Conservation (phyloP, 176 grass and related monocot genomes). For the Paspalum vaginatum region DNA sequence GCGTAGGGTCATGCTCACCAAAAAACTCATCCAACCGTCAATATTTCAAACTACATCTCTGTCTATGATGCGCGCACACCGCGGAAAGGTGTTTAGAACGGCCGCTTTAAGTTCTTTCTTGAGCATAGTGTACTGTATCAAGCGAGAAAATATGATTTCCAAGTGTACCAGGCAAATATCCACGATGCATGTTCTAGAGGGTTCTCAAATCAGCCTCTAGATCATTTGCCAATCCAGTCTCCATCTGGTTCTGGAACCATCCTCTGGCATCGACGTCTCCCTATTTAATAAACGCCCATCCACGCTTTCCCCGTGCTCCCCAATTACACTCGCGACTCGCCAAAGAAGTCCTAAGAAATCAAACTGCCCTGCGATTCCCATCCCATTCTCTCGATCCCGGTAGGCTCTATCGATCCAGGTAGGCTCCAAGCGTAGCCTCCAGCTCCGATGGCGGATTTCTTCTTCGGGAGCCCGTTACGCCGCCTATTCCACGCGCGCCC, state of each 20-base stretch:
- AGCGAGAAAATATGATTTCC: too few relatives aligned
- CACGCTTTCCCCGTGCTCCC: not conserved
- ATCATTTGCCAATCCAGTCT: not conserved
- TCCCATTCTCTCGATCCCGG: not conserved
- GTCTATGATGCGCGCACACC: too few relatives aligned
- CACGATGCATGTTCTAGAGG: not conserved
- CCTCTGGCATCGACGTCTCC: not conserved
- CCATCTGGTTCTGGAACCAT: constrained; percentile 43
- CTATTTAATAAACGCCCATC: not conserved
- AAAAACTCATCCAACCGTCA: too few relatives aligned
- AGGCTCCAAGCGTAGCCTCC: not conserved
- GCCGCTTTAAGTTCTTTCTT: too few relatives aligned
- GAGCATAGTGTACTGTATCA: too few relatives aligned
- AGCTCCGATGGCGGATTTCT: constrained; percentile 52
- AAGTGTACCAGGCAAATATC: too few relatives aligned
- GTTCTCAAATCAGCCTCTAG: not conserved
- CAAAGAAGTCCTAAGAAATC: not conserved
- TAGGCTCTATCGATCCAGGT: not conserved
- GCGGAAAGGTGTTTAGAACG: too few relatives aligned
- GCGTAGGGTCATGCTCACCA: too few relatives aligned
- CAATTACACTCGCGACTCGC: not conserved
- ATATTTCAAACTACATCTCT: too few relatives aligned
- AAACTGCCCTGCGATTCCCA: not conserved
- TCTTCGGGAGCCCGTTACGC: constrained; percentile 63
- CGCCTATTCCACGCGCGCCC: constrained; percentile 60